phyloP scores from a whole-genome alignment of 345 rosid genomes.

The Lepidium didymum region DNA sequence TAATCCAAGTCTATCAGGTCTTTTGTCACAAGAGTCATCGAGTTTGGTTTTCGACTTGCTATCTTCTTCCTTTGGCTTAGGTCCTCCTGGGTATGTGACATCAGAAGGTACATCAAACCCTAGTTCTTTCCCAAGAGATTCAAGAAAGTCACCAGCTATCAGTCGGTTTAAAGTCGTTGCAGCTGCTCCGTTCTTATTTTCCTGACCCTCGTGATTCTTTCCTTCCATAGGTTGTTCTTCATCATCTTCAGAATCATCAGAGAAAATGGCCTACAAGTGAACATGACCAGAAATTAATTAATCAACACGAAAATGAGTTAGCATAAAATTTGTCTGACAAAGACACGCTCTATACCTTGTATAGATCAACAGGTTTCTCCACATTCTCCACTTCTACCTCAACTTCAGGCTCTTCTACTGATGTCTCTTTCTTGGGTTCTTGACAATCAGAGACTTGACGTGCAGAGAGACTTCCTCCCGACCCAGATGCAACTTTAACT shows the following conservation, averaged over 20 bases:
- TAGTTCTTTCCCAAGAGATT: constrained; percentile 90
- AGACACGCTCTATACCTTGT: constrained; percentile 51
- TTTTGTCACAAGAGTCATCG: constrained; percentile 21
- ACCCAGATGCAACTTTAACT: constrained; percentile 38
- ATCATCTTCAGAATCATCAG: constrained; percentile 88
- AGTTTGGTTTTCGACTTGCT: constrained; percentile 21
- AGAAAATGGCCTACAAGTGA: constrained; percentile 72
- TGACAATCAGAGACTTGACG: constrained; percentile 28
- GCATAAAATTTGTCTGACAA: not conserved
- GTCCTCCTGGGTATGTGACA: constrained; percentile 30
- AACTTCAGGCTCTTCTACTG: constrained; percentile 42
- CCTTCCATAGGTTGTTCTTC: constrained; percentile 33
- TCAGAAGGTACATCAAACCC: constrained; percentile 93
- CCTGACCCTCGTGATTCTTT: constrained; percentile 40
- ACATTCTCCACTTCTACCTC: constrained; percentile 65
- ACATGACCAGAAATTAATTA: not conserved
- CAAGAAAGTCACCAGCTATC: constrained; percentile 89
- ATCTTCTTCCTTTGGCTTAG: constrained; percentile 22
- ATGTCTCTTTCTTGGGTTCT: constrained; percentile 30
- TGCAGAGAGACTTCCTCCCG: constrained; percentile 34
- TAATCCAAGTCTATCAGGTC: constrained; percentile 3
- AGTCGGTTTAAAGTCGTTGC: constrained; percentile 74
- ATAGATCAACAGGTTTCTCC: constrained; percentile 94
- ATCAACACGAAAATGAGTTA: not conserved
- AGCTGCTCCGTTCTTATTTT: constrained; percentile 68